Evolutionary conservation across 352 stramenopile species (phyloP).

Genomic region (Phytophthora lateralis): DNA sequence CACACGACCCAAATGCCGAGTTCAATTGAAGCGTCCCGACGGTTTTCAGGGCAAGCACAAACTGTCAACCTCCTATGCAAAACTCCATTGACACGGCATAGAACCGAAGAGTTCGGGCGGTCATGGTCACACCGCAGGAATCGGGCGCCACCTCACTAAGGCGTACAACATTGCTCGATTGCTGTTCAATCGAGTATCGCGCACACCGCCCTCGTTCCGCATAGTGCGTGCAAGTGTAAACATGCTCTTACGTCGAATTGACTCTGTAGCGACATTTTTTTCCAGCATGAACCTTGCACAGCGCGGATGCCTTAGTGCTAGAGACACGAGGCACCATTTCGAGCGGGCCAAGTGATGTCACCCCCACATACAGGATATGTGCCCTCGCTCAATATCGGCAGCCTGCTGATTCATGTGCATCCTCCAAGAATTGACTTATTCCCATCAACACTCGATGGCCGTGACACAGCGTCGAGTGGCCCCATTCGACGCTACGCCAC

Average conservation of each 20-base stretch:
- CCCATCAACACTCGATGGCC: background rate
- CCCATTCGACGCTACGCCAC: background rate
- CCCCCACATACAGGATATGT: background rate
- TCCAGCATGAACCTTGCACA: background rate
- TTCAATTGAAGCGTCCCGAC: background rate
- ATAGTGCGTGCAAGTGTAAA: background rate
- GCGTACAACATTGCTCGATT: background rate
- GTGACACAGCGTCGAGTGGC: no score
- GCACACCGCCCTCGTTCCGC: background rate
- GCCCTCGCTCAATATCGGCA: no score
- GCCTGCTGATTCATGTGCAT: no score
- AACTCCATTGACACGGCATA: slow-evolving; percentile 2
- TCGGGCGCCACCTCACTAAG: background rate
- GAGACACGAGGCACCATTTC: slow-evolving; percentile 8
- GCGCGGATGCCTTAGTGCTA: background rate
- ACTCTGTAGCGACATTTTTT: background rate
- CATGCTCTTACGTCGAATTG: background rate
- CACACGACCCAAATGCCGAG: background rate
- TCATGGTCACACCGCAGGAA: slow-evolving; percentile 9
- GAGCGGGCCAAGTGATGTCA: slow-evolving; percentile 9
- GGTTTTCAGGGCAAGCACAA: background rate
- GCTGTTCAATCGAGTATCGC: slow-evolving; percentile 1
- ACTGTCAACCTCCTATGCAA: slow-evolving; percentile 9
- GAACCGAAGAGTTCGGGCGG: slow-evolving; percentile 20
- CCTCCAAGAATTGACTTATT: no score